Conservation (phyloP, 108 stramenopile species). For the Pseudonitzschia multiseries region DNA sequence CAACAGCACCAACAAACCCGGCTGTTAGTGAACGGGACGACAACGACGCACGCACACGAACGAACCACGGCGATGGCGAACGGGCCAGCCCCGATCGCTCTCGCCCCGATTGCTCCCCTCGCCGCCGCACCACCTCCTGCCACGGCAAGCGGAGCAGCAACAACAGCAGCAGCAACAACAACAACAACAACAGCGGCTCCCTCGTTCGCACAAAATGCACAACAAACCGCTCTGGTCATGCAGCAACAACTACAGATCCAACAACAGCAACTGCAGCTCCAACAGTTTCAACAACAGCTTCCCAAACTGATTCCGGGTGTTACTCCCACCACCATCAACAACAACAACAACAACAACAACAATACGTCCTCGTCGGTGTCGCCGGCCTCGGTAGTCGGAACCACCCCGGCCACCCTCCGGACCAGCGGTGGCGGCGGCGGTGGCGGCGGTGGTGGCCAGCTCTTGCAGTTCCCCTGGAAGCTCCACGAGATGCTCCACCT, state of each 20-base stretch:
- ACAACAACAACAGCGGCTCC: too few species aligned
- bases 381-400: conserved; percentile 1
- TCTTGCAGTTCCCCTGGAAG: conserved; percentile 42
- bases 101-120: too few species aligned
- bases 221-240: not conserved
- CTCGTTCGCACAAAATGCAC: too few species aligned
- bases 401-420: not conserved
- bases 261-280: not conserved
- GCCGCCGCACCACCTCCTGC: too few species aligned
- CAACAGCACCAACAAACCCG: too few species aligned
- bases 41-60: too few species aligned
- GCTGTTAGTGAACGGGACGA: too few species aligned
- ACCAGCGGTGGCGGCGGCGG: not conserved
- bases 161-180: too few species aligned
- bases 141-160: too few species aligned
- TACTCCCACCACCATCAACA: not conserved
- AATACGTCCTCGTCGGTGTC: not conserved
- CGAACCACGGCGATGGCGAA: too few species aligned
- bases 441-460: conserved; percentile 9
- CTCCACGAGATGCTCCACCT: conserved; percentile 53
- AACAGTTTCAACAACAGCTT: not conserved
- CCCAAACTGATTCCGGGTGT: not conserved
- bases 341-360: not conserved
- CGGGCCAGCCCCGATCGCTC: too few species aligned
- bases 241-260: not conserved